Percentiles rank a stretch among this genome's conserved stretches.
These are phyloP conservation scores for Sordariomycetes sp. DNA, from an alignment of 2,329 filamentous ascomycete species.

Conservation along the genomic window DNA sequence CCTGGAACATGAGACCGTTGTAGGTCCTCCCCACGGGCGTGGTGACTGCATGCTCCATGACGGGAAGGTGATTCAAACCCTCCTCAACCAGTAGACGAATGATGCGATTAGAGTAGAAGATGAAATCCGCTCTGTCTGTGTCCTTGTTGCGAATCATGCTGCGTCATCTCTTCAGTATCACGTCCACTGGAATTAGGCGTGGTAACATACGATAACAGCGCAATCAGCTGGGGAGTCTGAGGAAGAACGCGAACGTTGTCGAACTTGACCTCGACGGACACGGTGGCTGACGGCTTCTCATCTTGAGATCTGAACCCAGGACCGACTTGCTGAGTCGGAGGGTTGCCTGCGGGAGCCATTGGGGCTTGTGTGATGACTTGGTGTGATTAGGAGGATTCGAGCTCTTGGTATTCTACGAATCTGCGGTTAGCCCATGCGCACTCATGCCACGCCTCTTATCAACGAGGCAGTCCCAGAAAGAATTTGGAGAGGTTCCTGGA, in stretches of 20 bases:
- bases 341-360: conserved; percentile 3
- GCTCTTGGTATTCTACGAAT: too few species aligned
- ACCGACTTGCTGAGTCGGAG: conserved; percentile 47
- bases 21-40: conserved; percentile 87
- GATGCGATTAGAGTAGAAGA: conserved; percentile 98
- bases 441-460: too few species aligned
- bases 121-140: conserved; percentile 90
- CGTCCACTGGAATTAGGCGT: conserved; percentile 1
- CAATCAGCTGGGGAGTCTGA: conserved; percentile 94
- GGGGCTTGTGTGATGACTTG: conserved; percentile 1
- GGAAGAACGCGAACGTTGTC: conserved; percentile 85
- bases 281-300: conserved; percentile 78
- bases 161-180: conserved; percentile 8
- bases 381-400: too few species aligned
- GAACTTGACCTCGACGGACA: conserved; percentile 72
- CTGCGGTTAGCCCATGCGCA: too few species aligned
- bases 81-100: conserved; percentile 95
- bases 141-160: conserved; percentile 93
- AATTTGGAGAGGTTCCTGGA: too few species aligned
- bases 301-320: conserved; percentile 68
- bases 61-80: conserved; percentile 90
- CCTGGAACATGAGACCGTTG: conserved; percentile 87
- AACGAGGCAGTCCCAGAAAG: too few species aligned
- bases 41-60: conserved; percentile 78
- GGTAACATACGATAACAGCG: conserved; percentile 82